A percentile compares a stretch with the other conserved stretches of the same genome.
Evolutionary conservation across 768 basidiomycete species (phyloP).

Genomic region (Lentinus brumalis): DNA sequence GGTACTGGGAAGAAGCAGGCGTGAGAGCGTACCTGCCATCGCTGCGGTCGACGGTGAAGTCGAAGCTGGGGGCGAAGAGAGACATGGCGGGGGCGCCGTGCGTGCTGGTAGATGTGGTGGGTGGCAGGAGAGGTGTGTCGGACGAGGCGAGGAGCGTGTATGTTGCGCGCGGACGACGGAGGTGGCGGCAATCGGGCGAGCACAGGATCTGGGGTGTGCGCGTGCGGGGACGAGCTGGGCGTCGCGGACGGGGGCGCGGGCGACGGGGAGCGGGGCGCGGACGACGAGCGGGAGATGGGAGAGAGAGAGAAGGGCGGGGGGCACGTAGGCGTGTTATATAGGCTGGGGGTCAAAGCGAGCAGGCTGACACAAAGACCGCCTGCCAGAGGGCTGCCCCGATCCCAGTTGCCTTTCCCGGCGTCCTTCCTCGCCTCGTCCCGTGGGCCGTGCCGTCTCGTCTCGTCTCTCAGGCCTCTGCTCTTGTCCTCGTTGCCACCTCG

Average conservation of each 20-base stretch:
- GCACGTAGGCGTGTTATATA: constrained; percentile 10
- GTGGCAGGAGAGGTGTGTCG: neutral
- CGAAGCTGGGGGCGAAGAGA: neutral
- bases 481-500: neutral
- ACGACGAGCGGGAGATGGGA: constrained; percentile 6
- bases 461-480: neutral
- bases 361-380: constrained; percentile 17
- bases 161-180: neutral
- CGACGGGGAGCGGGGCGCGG: constrained; percentile 6
- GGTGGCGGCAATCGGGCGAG: constrained; percentile 12
- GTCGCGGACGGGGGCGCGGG: constrained; percentile 1
- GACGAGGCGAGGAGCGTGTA: neutral
- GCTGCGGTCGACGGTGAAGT: constrained; percentile 9
- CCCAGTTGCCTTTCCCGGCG: constrained; percentile 13
- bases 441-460: neutral
- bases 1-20: constrained; percentile 30
- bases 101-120: neutral
- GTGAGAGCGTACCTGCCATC: constrained; percentile 26
- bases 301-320: constrained; percentile 2
- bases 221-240: constrained; percentile 2
- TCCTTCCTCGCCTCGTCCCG: constrained; percentile 15
- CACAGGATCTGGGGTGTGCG: constrained; percentile 7
- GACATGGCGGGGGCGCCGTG: constrained; percentile 4
- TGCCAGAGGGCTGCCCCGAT: neutral
- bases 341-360: constrained; percentile 11